phyloP scores from a whole-genome alignment of 345 rosid species.

The Barbarea vulgaris region DNA sequence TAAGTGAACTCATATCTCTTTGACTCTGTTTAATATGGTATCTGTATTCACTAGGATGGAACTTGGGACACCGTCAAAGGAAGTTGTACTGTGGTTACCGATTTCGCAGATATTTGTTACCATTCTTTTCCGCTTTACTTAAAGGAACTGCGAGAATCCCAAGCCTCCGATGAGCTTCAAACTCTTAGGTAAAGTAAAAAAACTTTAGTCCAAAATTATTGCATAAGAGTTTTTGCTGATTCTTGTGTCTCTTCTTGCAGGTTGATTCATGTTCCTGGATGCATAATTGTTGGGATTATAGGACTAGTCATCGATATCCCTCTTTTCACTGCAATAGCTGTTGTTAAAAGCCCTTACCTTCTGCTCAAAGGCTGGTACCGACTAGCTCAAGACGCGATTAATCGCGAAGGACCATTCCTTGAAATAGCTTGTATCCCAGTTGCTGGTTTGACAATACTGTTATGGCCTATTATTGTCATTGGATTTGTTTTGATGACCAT shows the following conservation, averaged over 20 bases:
- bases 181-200: constrained; percentile 59
- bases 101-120: constrained; percentile 73
- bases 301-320: constrained; percentile 73
- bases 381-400: constrained; percentile 65
- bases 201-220: not conserved
- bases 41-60: constrained; percentile 62
- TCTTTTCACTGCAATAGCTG: constrained; percentile 61
- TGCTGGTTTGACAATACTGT: constrained; percentile 75
- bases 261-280: constrained; percentile 73
- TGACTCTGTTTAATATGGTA: constrained; percentile 15
- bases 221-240: not conserved
- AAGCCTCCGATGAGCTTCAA: constrained; percentile 52
- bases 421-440: constrained; percentile 81
- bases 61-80: constrained; percentile 79
- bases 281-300: constrained; percentile 66
- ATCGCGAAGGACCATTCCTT: constrained; percentile 80
- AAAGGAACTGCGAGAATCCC: constrained; percentile 63
- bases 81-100: constrained; percentile 71
- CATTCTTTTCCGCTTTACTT: constrained; percentile 71
- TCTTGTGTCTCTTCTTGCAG: constrained; percentile 42
- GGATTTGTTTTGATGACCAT: constrained; percentile 61
- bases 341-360: constrained; percentile 76
- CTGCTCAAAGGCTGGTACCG: constrained; percentile 79
- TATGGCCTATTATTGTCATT: constrained; percentile 80
- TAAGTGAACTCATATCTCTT: constrained; percentile 1